Evolutionary conservation across 345 rosid species (phyloP), one percentile per base, ranked within the genome.

Genomic region (Isatis tinctoria): DNA sequence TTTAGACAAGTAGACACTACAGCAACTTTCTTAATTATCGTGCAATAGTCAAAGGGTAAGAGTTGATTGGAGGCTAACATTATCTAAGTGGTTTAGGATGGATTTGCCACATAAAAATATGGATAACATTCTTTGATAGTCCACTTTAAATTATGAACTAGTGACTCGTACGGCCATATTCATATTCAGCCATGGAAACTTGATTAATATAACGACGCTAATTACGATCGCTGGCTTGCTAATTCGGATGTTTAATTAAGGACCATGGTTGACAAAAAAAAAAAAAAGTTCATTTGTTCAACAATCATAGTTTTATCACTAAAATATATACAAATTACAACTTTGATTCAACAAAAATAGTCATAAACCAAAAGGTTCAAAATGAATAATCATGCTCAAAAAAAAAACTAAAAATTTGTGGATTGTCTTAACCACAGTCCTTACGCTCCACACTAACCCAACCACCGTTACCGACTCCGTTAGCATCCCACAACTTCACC

Each of bases 401-500:
- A 3, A 53, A 45, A 22, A 51, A 3, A 24, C 14, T 65, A 33
- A 7, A 26, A 26, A 4, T 11, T 45, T 17, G 1, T 0, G 4
- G 0, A 37, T 24, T 37, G 26, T 68, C 52, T 68, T 26, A 68
- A 39, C 28, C 40, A 53, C 3, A 37, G 30, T 69, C 74, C 54
- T 69, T 52, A 67, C 51, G 41, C 5, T 40, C 10, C 22, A 57
- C 10, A 30, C 22, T 69, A 69, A 57, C 56, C 60, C 65, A 49
- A 8, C 26, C 64, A n/a, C 69, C 49, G 48, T 69, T 60, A 69
- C 65, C 30, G 40, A 16, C 45, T 61, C 74, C 65, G 51, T 69
- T 76, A 65, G 63, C 88, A 35, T 88, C 91, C 98, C 96, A 92
- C 44, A 92, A 74, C 74, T 87, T 80, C 10, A 92, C 91, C 9